Evolutionary conservation across 352 stramenopile species (phyloP).

Genomic region (Phytophthora sansomeana): DNA sequence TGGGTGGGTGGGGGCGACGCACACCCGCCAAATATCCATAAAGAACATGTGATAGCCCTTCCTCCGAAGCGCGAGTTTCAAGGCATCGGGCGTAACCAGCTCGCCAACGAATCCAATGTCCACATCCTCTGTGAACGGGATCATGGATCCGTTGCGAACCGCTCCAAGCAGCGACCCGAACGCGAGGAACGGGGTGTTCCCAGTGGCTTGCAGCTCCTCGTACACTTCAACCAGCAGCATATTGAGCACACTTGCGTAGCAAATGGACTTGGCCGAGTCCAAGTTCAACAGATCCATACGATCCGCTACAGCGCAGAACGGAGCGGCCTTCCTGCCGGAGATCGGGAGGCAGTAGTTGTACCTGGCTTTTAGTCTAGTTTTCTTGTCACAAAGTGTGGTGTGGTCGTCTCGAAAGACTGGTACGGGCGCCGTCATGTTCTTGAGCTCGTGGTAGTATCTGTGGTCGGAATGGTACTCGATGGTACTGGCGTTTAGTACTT

Average conservation of each 20-base stretch:
- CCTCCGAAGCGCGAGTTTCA: constrained; percentile 29
- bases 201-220: constrained; percentile 40
- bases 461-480: constrained; percentile 24
- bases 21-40: constrained; percentile 47
- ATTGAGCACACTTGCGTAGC: constrained; percentile 58
- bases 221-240: constrained; percentile 65
- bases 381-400: constrained; percentile 28
- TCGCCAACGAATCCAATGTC: constrained; percentile 49
- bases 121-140: constrained; percentile 64
- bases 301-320: constrained; percentile 49
- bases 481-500: constrained; percentile 17
- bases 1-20: constrained; percentile 50
- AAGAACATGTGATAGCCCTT: constrained; percentile 69
- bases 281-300: constrained; percentile 51
- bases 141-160: constrained; percentile 54
- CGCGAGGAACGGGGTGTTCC: constrained; percentile 40
- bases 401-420: constrained; percentile 40
- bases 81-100: constrained; percentile 13
- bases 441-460: constrained; percentile 22
- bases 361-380: constrained; percentile 7
- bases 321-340: constrained; percentile 47
- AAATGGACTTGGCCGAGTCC: constrained; percentile 38
- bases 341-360: constrained; percentile 58
- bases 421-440: constrained; percentile 1
- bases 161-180: constrained; percentile 60